Evolutionary conservation across 2,329 filamentous ascomycete genomes (phyloP).

Genomic region (Fusarium nodosum): DNA sequence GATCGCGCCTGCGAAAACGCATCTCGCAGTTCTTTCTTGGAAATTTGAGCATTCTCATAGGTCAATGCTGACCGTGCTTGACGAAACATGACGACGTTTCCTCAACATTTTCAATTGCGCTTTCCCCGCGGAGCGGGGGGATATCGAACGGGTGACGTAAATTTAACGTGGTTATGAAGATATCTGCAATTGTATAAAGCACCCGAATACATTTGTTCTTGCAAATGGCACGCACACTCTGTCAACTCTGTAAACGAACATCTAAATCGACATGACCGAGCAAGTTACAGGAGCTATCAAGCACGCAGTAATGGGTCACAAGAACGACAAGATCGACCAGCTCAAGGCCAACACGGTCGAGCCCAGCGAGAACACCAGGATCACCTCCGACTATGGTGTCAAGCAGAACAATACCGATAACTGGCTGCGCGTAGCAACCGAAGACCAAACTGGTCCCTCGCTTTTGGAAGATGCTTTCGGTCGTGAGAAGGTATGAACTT

Average conservation of each 20-base stretch:
- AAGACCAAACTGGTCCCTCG: conserved; percentile 74
- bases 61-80: not conserved
- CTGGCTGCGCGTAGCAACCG: conserved; percentile 76
- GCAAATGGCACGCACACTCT: not conserved
- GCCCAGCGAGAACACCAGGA: conserved; percentile 67
- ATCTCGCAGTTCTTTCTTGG: conserved; percentile 7
- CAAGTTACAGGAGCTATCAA: conserved; percentile 53
- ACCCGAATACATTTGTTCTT: not conserved
- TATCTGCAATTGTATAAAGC: not conserved
- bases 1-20: conserved; percentile 5
- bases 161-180: conserved; percentile 11
- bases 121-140: conserved; percentile 13
- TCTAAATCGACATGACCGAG: conserved; percentile 39
- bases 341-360: conserved; percentile 71
- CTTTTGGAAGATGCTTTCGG: conserved; percentile 80
- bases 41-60: conserved; percentile 21
- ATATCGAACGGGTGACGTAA: conserved; percentile 43
- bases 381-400: conserved; percentile 83
- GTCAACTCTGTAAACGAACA: not conserved
- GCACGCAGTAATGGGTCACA: conserved; percentile 59
- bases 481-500: conserved; percentile 77
- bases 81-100: conserved; percentile 30
- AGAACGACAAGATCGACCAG: conserved; percentile 71
- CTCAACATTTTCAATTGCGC: conserved; percentile 1
- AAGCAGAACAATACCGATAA: conserved; percentile 81